These are phyloP conservation scores for Zoysia pacifica DNA, from an alignment of 176 grass and related monocot species.

Conservation along the genomic window DNA sequence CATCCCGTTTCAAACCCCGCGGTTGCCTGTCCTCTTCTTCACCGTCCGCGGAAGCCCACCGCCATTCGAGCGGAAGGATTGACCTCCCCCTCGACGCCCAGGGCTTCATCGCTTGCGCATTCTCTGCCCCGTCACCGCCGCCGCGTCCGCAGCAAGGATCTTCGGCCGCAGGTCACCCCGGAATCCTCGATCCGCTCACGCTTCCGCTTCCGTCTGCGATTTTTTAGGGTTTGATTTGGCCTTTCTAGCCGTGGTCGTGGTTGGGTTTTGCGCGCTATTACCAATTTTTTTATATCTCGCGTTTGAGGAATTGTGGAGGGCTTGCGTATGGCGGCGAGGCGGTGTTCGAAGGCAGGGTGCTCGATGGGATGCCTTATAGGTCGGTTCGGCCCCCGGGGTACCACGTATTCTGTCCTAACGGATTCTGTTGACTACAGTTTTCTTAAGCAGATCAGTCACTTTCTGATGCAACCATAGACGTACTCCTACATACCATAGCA, in stretches of 20 bases:
- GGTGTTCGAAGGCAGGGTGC: constrained; percentile 7
- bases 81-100: not conserved
- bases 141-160: not conserved
- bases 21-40: constrained; percentile 9
- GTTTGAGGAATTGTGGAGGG: not conserved
- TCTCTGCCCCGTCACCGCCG: not conserved
- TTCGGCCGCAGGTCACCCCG: not conserved
- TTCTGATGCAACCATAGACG: too few species aligned
- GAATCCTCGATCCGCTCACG: not conserved
- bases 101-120: not conserved
- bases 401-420: too few species aligned
- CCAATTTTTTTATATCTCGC: not conserved
- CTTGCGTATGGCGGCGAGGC: not conserved
- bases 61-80: not conserved
- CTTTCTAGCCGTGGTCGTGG: not conserved
- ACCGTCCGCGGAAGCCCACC: not conserved
- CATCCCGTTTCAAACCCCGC: too few species aligned
- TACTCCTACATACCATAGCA: too few species aligned
- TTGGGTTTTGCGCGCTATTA: not conserved
- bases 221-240: not conserved
- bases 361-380: constrained; percentile 16
- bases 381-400: too few species aligned
- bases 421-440: too few species aligned
- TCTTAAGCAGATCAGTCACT: too few species aligned
- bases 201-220: too few species aligned